Base-by-base conservation (phyloP, 768 basidiomycete genomes). In the Leccinum subgranulosum region DNA sequence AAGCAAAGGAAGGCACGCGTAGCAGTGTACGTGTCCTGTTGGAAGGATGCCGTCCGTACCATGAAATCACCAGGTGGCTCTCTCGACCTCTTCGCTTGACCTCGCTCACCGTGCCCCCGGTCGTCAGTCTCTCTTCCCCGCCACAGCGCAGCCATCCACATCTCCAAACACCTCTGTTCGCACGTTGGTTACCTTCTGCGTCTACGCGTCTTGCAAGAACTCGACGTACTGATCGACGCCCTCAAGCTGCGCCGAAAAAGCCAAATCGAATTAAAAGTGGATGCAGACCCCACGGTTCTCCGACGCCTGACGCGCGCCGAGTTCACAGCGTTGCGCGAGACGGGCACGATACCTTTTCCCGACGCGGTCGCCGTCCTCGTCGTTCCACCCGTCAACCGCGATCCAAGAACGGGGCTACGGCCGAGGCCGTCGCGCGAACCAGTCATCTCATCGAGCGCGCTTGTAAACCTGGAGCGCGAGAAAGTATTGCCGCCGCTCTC, bases 191-290 rank as follows among this genome's bases (percentile, higher is more conserved):
- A 91, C 64, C 76, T 86, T 23, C 75, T 93, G 10, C 88, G 90
- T 47, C 69, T 88, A 14, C 84, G 91, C 17, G 80, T 91, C 12
- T 73, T 93, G 2, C 90, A 92, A 68, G 92, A 93, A 64, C 72
- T 93, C 6, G 79, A 85, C 39, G 69, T 91, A 6, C 70, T 92
- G 43, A 75, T 73, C 1, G 78, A 58, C n/a, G 15, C 43, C 11
- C 57, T 69, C 19, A 59, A 58, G 56, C 49, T 10, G n/a, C 56
- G 34, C 23, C 54, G 39, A 12, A 6, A 41, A 15, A 2, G 48
- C 4, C 54, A 23, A 52, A 23, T 39, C 19, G n/a, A 46, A 12
- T 50, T 60, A 14, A 29, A 60, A 45, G 33, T 36, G 8, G 60
- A 60, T n/a, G 43, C 56, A 53, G 59, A 75, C 64, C 48, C 68